These are phyloP conservation scores for Cymodocea nodosa DNA, from an alignment of 116 monocot genomes.

Conservation along the genomic window DNA sequence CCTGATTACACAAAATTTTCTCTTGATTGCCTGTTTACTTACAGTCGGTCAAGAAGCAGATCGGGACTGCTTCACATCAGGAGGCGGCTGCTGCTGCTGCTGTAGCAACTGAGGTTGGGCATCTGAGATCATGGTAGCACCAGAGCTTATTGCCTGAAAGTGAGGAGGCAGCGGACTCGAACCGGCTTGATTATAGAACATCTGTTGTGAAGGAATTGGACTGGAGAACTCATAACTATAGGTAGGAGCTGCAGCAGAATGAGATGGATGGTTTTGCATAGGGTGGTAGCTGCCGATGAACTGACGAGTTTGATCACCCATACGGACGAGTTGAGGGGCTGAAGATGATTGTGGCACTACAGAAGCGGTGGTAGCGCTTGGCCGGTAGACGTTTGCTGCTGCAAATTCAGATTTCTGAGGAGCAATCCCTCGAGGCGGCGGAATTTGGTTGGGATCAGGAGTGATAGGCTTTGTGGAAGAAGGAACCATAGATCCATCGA, in stretches of 20 bases:
- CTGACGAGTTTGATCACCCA: conserved; percentile 22
- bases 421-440: conserved; percentile 2
- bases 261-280: conserved; percentile 37
- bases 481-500: conserved; percentile 1
- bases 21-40: conserved; percentile 2
- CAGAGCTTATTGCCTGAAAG: conserved; percentile 37
- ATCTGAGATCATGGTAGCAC: conserved; percentile 1
- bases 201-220: conserved; percentile 9
- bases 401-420: conserved; percentile 11
- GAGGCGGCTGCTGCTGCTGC: background rate
- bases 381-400: conserved; percentile 18
- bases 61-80: conserved; percentile 30
- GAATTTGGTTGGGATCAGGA: conserved; percentile 6
- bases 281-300: conserved; percentile 35
- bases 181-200: conserved; percentile 40
- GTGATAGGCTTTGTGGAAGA: conserved; percentile 8
- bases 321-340: conserved; percentile 18
- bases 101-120: background rate
- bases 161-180: conserved; percentile 22
- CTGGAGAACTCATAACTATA: conserved; percentile 46
- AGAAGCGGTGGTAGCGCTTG: conserved; percentile 10
- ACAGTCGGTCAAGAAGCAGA: conserved; percentile 17
- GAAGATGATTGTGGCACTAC: background rate
- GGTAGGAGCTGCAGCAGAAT: conserved; percentile 8
- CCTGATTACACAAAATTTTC: conserved; percentile 6